Evolutionary conservation across 495 filamentous ascomycete genomes (phyloP).

Genomic region (Tuber melanosporum): DNA sequence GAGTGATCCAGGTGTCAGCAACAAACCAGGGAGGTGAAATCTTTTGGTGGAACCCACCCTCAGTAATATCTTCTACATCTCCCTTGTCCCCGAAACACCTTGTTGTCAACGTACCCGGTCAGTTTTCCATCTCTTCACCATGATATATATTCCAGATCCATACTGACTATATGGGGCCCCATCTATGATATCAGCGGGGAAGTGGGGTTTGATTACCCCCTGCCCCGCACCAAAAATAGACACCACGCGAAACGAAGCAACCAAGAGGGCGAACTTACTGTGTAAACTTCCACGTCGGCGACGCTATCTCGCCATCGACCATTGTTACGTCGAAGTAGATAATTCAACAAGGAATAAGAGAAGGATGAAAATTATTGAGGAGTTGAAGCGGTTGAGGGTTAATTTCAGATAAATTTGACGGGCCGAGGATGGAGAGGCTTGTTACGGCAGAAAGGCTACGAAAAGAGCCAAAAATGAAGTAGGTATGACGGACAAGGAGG

Average conservation of each 20-base stretch:
- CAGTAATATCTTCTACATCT: conserved; percentile 98
- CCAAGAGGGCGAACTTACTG: conserved; percentile 64
- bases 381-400: not conserved
- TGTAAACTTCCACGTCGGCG: conserved; percentile 99
- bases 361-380: not conserved
- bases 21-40: not conserved
- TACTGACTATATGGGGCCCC: not conserved
- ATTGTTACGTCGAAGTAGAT: conserved; percentile 47
- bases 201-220: conserved; percentile 30
- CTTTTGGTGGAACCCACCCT: conserved; percentile 59
- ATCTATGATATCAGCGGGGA: conserved; percentile 24
- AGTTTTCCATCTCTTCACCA: conserved; percentile 1
- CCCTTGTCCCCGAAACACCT: conserved; percentile 99
- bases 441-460: not conserved
- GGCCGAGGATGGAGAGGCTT: conserved; percentile 14
- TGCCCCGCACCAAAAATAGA: conserved; percentile 36
- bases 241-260: conserved; percentile 14
- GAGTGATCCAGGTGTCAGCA: not conserved
- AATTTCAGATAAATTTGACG: conserved; percentile 6
- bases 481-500: not conserved
- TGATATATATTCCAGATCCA: no score
- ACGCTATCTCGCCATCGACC: conserved; percentile 89
- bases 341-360: not conserved
- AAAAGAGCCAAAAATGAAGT: not conserved
- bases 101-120: conserved; percentile 24